Evolutionary conservation across 2,329 filamentous ascomycete species (phyloP).

Genomic region (Sordariomycetes sp.): DNA sequence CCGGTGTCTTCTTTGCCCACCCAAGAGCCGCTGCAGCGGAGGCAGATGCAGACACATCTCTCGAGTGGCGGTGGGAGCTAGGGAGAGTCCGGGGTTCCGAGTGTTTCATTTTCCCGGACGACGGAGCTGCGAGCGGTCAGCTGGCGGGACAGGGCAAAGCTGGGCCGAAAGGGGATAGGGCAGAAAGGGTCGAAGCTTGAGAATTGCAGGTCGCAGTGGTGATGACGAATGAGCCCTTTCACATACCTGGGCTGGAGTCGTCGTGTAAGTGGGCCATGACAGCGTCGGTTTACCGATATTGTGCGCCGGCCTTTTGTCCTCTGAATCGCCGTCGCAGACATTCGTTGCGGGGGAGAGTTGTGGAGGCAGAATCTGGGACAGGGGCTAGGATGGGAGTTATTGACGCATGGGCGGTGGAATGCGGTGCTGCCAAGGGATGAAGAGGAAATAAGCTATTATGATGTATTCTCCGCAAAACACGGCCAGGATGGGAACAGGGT

Average conservation of each 20-base stretch:
- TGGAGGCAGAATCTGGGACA: background rate
- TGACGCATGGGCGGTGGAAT: too few species aligned
- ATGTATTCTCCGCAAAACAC: too few species aligned
- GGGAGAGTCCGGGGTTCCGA: slow-evolving; percentile 64
- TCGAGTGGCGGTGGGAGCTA: slow-evolving; percentile 51
- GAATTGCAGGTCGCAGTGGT: background rate
- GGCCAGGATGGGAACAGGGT: background rate
- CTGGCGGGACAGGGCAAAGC: background rate
- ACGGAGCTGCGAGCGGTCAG: slow-evolving; percentile 5
- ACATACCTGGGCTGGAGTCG: background rate
- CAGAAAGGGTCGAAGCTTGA: background rate
- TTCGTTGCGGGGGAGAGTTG: background rate
- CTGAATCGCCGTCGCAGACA: background rate
- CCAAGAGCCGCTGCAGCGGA: slow-evolving; percentile 60
- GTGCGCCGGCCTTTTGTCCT: background rate
- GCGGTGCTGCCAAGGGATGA: too few species aligned
- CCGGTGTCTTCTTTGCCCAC: slow-evolving; percentile 52
- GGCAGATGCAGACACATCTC: slow-evolving; percentile 49
- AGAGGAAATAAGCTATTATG: too few species aligned
- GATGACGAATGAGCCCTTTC: background rate
- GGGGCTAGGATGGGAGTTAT: too few species aligned
- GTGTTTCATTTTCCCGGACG: slow-evolving; percentile 49
- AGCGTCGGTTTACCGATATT: background rate
- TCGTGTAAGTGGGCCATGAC: background rate
- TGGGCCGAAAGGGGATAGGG: background rate